Evolutionary conservation across 768 basidiomycete genomes (phyloP).

Genomic region (Neoboletus magnificus): DNA sequence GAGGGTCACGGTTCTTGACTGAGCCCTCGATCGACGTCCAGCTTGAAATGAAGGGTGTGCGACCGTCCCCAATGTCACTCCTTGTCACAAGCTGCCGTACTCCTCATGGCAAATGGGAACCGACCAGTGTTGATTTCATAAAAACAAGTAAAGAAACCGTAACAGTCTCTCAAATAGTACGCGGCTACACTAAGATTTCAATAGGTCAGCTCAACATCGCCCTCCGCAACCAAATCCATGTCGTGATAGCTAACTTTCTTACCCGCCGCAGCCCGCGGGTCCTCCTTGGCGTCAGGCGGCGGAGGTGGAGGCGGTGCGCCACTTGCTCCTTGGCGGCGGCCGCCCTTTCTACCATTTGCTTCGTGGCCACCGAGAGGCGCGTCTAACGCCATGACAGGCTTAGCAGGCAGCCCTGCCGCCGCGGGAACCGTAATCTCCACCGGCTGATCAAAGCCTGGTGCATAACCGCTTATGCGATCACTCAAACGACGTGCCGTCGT

Average conservation of each 20-base stretch:
- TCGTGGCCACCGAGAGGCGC: conserved; percentile 45
- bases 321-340: conserved; percentile 37
- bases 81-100: conserved; percentile 26
- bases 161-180: conserved; percentile 25
- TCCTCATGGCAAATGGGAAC: conserved; percentile 27
- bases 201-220: conserved; percentile 56
- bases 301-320: conserved; percentile 70
- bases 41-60: conserved; percentile 22
- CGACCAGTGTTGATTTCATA: conserved; percentile 29
- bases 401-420: conserved; percentile 75
- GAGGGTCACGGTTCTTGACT: conserved; percentile 9
- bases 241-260: conserved; percentile 93
- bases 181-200: conserved; percentile 29
- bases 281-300: conserved; percentile 86
- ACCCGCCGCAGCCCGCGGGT: conserved; percentile 86
- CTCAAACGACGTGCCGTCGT: conserved; percentile 64
- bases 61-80: conserved; percentile 20
- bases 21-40: conserved; percentile 30
- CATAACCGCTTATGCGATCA: conserved; percentile 79
- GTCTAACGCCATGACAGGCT: conserved; percentile 59
- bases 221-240: conserved; percentile 90
- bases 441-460: conserved; percentile 44
- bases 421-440: conserved; percentile 50
- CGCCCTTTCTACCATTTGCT: conserved; percentile 33
- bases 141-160: conserved; percentile 18